These are phyloP conservation scores for Boletus subparvulus DNA, from an alignment of 768 basidiomycete genomes.

Conservation along the genomic window DNA sequence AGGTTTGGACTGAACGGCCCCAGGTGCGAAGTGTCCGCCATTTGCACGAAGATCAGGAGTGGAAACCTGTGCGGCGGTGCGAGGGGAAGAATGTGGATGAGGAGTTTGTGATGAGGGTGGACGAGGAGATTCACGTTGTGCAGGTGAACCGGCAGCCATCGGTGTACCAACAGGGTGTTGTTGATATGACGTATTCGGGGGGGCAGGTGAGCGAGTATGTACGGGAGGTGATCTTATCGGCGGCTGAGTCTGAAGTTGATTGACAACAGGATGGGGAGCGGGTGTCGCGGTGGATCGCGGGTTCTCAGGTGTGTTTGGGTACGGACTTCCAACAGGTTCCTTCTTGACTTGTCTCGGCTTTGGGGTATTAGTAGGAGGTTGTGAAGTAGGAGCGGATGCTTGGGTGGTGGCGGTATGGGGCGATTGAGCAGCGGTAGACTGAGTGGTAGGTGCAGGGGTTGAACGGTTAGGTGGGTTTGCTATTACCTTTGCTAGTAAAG, in stretches of 20 bases:
- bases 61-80: constrained; percentile 28
- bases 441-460: constrained; percentile 30
- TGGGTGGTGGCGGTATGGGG: constrained; percentile 33
- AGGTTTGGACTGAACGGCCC: constrained; percentile 27
- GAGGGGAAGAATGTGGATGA: constrained; percentile 32
- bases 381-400: constrained; percentile 29
- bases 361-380: constrained; percentile 25
- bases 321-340: constrained; percentile 28
- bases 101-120: constrained; percentile 33
- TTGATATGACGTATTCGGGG: constrained; percentile 22
- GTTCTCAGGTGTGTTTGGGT: constrained; percentile 30
- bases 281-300: constrained; percentile 32
- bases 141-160: constrained; percentile 28
- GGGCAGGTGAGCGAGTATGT: constrained; percentile 29
- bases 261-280: constrained; percentile 32
- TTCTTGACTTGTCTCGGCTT: constrained; percentile 31
- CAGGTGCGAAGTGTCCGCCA: constrained; percentile 25
- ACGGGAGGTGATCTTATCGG: constrained; percentile 31
- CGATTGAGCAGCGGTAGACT: constrained; percentile 36
- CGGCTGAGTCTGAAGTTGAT: constrained; percentile 33
- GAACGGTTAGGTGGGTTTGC: constrained; percentile 32
- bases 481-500: constrained; percentile 24
- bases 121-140: constrained; percentile 35
- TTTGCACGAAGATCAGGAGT: constrained; percentile 23
- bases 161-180: constrained; percentile 18